These are phyloP conservation scores for Gonium pectorale DNA, from an alignment of 139 green algal genomes.

Conservation along the genomic window DNA sequence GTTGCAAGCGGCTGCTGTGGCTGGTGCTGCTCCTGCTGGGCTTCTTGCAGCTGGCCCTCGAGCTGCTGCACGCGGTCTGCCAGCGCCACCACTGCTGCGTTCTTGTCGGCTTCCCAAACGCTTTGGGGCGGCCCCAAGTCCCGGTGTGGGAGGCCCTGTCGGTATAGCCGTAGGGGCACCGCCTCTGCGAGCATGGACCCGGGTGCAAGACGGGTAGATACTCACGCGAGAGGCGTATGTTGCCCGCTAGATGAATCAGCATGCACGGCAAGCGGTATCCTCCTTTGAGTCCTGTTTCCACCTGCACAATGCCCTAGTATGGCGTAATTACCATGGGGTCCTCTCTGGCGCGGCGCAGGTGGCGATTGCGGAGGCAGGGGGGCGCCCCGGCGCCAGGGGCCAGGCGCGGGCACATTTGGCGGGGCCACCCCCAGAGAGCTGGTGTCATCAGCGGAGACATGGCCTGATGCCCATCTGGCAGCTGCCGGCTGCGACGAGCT, in stretches of 20 bases:
- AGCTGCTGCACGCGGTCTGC: slow-evolving; percentile 40
- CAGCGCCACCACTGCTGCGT: slow-evolving; percentile 36
- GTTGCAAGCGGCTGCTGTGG: not conserved
- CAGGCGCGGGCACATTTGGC: too few relatives aligned
- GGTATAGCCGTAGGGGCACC: slow-evolving; percentile 35
- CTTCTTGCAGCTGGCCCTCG: slow-evolving; percentile 14
- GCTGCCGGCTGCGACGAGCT: too few relatives aligned
- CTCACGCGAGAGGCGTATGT: too few relatives aligned
- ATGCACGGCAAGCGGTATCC: too few relatives aligned
- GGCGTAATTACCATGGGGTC: too few relatives aligned
- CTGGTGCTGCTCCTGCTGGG: not conserved
- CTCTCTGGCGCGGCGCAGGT: not conserved
- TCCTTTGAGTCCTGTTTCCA: not conserved
- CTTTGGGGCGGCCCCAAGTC: slow-evolving; percentile 32
- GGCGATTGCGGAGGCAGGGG: too few relatives aligned
- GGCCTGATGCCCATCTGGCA: too few relatives aligned
- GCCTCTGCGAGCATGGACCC: not conserved
- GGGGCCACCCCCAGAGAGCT: too few relatives aligned
- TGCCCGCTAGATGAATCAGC: too few relatives aligned
- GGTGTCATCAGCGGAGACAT: too few relatives aligned
- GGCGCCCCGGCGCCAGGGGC: too few relatives aligned
- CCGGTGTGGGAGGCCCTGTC: slow-evolving; percentile 16
- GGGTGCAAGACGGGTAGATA: too few relatives aligned
- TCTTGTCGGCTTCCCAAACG: slow-evolving; percentile 48
- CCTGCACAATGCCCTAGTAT: not conserved